Base-by-base conservation (phyloP, 2,329 filamentous ascomycete genomes). In the Neofusicoccum umdonicola region DNA sequence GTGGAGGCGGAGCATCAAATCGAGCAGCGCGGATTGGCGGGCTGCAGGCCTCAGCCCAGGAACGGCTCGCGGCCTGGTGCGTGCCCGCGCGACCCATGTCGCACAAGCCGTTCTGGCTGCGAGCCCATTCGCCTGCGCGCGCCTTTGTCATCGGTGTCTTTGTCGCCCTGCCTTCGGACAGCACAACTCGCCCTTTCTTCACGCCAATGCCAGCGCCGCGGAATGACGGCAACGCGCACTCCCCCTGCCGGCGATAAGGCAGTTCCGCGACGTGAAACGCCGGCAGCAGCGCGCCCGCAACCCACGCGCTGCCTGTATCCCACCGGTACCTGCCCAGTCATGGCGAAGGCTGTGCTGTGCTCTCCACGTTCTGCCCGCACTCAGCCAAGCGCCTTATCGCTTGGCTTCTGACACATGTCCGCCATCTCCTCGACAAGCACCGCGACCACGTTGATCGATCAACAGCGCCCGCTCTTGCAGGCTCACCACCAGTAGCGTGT, bases 321-420 rank as follows among this genome's bases (percentile, higher is more conserved):
- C 54, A 57, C 35, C 54, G 54, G 54, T 8, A 42, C 27, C 15
- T 34, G 13, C 22, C 34, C 19, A 12, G 15, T 37, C 13, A n/a
- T 11, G 27, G 15, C n/a, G 11, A 31, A 44, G 37, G 54, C 54
- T 44, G 22, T 31, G 35, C 41, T 13, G 31, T 17, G 4, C 39
- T 15, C 27, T 31, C 27, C 27, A 31, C 27, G 27, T 7, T 7
- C 27, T 31, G 27, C 27, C 27, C 27, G 11, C 17, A 41, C 15
- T 7, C 7, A 15, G 39, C 54, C 39, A 57, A 57, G 39, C 54
- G 54, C 12, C n/a, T 34, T 22, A 37, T 22, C 42, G 31, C 56
- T 60, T 60, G 56, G 56, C 56, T 60, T 60, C 56, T 60, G 56
- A 60, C 56, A 60, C 56, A 60, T 60, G 56, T 60, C 54, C 22